phyloP scores from a whole-genome alignment of 805 yeast species.

The Kazachstania africana region DNA sequence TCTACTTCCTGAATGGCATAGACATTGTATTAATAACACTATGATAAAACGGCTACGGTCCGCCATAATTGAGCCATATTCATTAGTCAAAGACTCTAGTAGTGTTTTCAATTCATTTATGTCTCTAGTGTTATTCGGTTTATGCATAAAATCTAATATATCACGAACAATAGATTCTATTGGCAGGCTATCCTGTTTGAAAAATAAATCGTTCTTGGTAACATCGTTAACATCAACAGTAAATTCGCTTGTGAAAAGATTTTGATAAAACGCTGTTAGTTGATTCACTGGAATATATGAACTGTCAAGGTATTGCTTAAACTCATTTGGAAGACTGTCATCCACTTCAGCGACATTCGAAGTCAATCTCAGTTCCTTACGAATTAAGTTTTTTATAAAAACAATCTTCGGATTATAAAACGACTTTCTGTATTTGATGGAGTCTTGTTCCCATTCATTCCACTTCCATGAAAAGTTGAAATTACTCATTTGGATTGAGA shows the following conservation, averaged over 20 bases:
- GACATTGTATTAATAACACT: slow-evolving; percentile 53
- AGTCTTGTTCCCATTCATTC: slow-evolving; percentile 79
- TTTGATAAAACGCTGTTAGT: slow-evolving; percentile 28
- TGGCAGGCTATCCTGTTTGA: slow-evolving; percentile 28
- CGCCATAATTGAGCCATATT: slow-evolving; percentile 19
- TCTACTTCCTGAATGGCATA: slow-evolving; percentile 77
- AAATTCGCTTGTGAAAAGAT: slow-evolving; percentile 17
- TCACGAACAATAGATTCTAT: slow-evolving; percentile 27
- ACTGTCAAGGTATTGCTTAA: slow-evolving; percentile 37
- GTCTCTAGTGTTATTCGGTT: slow-evolving; percentile 21
- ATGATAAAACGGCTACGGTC: slow-evolving; percentile 37
- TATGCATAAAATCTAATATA: slow-evolving; percentile 30
- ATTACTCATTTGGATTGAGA: slow-evolving; percentile 83
- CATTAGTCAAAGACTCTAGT: slow-evolving; percentile 22
- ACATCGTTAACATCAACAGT: slow-evolving; percentile 19
- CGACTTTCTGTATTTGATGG: slow-evolving; percentile 33
- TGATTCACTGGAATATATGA: slow-evolving; percentile 28
- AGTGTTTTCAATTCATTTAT: slow-evolving; percentile 22
- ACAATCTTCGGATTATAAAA: slow-evolving; percentile 59
- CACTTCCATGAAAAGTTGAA: slow-evolving; percentile 96
- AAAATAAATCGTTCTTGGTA: slow-evolving; percentile 30
- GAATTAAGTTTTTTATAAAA: slow-evolving; percentile 66
- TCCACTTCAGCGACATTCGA: slow-evolving; percentile 53
- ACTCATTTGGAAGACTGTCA: slow-evolving; percentile 56
- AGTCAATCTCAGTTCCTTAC: slow-evolving; percentile 76